Evolutionary conservation across 441 rosid genomes (phyloP).

Genomic region (Pelargonium myrrhifolium): DNA sequence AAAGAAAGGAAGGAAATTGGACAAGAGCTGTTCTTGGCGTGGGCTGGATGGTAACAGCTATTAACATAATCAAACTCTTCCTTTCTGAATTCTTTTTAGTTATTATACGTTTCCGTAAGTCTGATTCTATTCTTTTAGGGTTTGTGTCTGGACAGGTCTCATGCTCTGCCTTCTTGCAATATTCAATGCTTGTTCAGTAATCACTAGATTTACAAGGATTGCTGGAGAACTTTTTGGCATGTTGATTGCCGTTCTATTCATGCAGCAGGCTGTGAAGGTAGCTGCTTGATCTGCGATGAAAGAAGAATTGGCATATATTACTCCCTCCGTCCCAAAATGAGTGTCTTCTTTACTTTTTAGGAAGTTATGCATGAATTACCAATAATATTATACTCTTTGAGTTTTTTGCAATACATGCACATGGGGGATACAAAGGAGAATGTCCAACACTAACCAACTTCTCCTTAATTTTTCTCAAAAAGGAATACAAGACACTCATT

Average conservation of each 20-base stretch:
- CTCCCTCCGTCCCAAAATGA: too few relatives aligned
- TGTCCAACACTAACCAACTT: too few relatives aligned
- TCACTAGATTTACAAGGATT: constrained; percentile 65
- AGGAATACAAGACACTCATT: too few relatives aligned
- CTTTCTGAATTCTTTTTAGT: neutral
- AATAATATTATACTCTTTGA: too few relatives aligned
- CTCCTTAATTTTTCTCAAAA: too few relatives aligned
- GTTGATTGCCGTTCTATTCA: constrained; percentile 76
- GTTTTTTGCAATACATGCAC: too few relatives aligned
- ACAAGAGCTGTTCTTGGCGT: constrained; percentile 55
- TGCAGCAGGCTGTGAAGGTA: constrained; percentile 86
- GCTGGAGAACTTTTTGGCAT: constrained; percentile 90
- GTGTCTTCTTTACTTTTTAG: too few relatives aligned
- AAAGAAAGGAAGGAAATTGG: constrained; percentile 55
- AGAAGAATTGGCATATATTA: neutral
- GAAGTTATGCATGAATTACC: too few relatives aligned
- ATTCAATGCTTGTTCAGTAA: constrained; percentile 56
- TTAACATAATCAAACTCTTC: neutral
- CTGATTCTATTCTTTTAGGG: constrained; percentile 36
- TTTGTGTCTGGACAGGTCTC: constrained; percentile 75
- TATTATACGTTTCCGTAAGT: neutral
- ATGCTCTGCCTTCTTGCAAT: constrained; percentile 59
- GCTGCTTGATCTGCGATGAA: neutral
- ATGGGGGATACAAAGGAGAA: too few relatives aligned
- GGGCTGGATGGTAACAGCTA: constrained; percentile 66